Base-by-base conservation (phyloP, 2,329 filamentous ascomycete species). In the Xylariaceae sp. region DNA sequence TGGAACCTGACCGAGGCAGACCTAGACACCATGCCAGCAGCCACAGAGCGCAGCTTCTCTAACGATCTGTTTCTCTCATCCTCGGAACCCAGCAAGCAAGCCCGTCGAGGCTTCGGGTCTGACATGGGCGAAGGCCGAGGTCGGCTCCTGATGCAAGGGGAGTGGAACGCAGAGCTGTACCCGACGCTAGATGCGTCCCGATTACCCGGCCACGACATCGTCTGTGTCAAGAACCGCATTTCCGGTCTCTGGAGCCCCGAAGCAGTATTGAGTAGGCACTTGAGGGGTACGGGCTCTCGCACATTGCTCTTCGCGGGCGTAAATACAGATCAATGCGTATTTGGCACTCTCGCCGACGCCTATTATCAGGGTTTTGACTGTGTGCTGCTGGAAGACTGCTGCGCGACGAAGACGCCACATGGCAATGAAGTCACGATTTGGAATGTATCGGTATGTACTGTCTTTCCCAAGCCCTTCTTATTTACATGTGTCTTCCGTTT, bases 261-360 rank as follows among this genome's bases (percentile, higher is more conserved):
- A 10, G 73, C 72, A 36, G 64, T 67, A 6, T 63, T 76, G 5
- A 46, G 37, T 21, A 40, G 47, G 20, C 50, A 33, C 6, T 27
- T 58, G 4, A 37, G 29, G 3, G 41, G 38, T 2, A 40, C 41
- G 22, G 44, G 52, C 14, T 50, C 48, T 21, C 47, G 67, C 36
- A 81, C 76, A 5, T 56, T 82, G 36, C 55, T 83, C 17, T 80
- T 82, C 50, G 64, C 74, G 1, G 79, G 79, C 0, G 78, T 81
- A 11, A 82, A 83, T 55, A 80, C 78, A 3, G 78, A 83, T 61
- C 77, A 81, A 57, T 82, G 79, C 55, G 78, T 83, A 6, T 67
- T 74, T 19, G 75, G 76, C 1, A 80, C 76, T 12, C 61, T 81
- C 47, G 66, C 69, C 39, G 77, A 83, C 63, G 75, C 73, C 3